Evolutionary conservation across 768 basidiomycete genomes (phyloP), one percentile per base, ranked within the genome.

Genomic region (Galerina sulciceps): DNA sequence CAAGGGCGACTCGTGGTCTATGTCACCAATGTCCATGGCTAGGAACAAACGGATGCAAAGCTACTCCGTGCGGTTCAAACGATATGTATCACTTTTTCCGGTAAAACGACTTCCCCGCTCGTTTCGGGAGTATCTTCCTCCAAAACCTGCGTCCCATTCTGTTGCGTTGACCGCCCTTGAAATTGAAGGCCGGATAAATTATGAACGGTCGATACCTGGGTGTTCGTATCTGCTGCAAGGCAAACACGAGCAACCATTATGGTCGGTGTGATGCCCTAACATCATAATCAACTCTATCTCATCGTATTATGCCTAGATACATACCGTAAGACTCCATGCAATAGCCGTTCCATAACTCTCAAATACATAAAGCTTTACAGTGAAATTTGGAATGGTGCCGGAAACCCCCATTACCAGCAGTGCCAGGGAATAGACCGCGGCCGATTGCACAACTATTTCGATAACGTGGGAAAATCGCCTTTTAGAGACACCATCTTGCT

Each of bases 181-280:
- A 48, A 48, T 10, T 48, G 47, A 8, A 48, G 31, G 14, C 47
- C 47, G 2, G 47, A 48, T 0, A 48, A 34, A 10, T 48, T 26
- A n/a, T n/a, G n/a, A n/a, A 35, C 17, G 2, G 31, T 17, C 10
- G 31, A 48, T 2, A 35, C 35, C 13, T 34, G 1, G 13, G 26
- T n/a, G 26, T 10, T 10, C 13, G 10, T 48, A 10, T 48, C 47
- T 1, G 47, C 31, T 6, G 47, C 26, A 17, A 48, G 47, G 1
- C 43, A 42, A n/a, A 55, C 43, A 36, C 54, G 43, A 17, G 31
- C 44, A 35, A 55, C 44, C 54, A 55, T 55, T 8, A 55, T 22
- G 10, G 54, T 55, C 8, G 54, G 54, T 15, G 43, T 31, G 4
- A 55, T 35, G 15, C 54, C 54, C 54, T 55, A 23, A 14, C 9